phyloP scores from a whole-genome alignment of 2,329 filamentous ascomycete genomes.

The Pseudohalonectria lignicola region DNA sequence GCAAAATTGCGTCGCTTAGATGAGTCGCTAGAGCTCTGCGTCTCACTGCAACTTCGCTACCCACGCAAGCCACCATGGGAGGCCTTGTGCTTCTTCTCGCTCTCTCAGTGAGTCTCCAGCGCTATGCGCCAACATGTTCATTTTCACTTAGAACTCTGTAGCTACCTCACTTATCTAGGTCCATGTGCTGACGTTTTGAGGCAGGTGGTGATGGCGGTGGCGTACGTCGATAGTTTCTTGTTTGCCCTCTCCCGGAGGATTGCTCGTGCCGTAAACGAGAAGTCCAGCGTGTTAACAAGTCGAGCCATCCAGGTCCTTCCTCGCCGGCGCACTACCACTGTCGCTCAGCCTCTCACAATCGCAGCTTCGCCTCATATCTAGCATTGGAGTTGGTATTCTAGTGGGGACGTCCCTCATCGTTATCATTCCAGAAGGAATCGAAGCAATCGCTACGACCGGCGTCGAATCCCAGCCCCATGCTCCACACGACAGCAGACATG shows the following conservation, averaged over 20 bases:
- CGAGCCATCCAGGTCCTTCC: constrained; percentile 62
- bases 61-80: constrained; percentile 20
- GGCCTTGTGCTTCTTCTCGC: constrained; percentile 20
- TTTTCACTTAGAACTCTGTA: no score
- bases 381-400: constrained; percentile 84
- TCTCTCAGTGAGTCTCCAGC: constrained; percentile 16
- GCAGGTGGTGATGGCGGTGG: constrained; percentile 44
- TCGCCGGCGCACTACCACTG: constrained; percentile 82
- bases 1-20: no score
- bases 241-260: not conserved
- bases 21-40: no score
- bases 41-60: no score
- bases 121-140: not conserved
- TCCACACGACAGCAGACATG: constrained; percentile 19
- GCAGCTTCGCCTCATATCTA: constrained; percentile 80
- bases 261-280: not conserved
- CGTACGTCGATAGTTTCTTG: constrained; percentile 28
- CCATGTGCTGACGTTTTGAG: constrained; percentile 8
- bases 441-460: constrained; percentile 63
- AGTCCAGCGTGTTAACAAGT: not conserved
- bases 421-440: constrained; percentile 93
- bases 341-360: constrained; percentile 80
- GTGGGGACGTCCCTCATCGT: constrained; percentile 94
- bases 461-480: constrained; percentile 20
- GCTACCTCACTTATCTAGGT: not conserved